These are phyloP conservation scores for Tylopilus felleus DNA, from an alignment of 768 basidiomycete genomes.

Conservation along the genomic window DNA sequence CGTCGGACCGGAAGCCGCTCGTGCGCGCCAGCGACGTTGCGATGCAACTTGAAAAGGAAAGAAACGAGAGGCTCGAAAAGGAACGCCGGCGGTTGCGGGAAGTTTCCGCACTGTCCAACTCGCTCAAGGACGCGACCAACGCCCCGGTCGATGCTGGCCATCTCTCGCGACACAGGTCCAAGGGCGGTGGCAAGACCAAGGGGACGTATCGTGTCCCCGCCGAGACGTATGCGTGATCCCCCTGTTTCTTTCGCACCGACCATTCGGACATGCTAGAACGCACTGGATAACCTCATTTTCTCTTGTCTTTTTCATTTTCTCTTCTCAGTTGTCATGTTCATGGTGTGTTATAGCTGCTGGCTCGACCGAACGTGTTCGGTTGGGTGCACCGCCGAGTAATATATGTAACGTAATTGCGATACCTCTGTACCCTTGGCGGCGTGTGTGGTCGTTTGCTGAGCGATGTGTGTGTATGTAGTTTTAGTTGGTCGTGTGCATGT, in stretches of 20 bases:
- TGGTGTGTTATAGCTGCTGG: slow-evolving; percentile 10
- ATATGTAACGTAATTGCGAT: slow-evolving; percentile 24
- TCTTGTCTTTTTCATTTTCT: neutral
- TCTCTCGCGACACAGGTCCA: slow-evolving; percentile 18
- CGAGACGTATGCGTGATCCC: slow-evolving; percentile 17
- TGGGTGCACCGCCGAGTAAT: neutral
- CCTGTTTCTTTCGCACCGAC: neutral
- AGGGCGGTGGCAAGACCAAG: slow-evolving; percentile 16
- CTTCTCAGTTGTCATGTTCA: neutral
- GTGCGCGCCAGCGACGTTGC: slow-evolving; percentile 55
- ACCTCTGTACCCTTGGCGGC: slow-evolving; percentile 13
- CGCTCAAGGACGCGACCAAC: slow-evolving; percentile 31
- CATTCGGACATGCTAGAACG: slow-evolving; percentile 19
- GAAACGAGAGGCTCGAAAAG: slow-evolving; percentile 34
- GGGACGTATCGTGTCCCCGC: slow-evolving; percentile 7
- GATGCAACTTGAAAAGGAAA: slow-evolving; percentile 48
- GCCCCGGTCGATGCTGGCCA: slow-evolving; percentile 17
- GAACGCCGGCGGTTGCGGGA: slow-evolving; percentile 30
- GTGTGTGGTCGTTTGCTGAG: neutral
- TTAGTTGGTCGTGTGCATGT: slow-evolving; percentile 7
- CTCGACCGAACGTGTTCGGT: slow-evolving; percentile 5
- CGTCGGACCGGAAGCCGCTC: slow-evolving; percentile 26
- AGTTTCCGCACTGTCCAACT: slow-evolving; percentile 9
- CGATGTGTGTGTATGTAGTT: slow-evolving; percentile 11
- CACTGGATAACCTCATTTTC: neutral